A percentile compares a stretch with the other conserved stretches of the same genome.
Conservation (phyloP, 148 eudicot genomes). For the Camellia japonica region DNA sequence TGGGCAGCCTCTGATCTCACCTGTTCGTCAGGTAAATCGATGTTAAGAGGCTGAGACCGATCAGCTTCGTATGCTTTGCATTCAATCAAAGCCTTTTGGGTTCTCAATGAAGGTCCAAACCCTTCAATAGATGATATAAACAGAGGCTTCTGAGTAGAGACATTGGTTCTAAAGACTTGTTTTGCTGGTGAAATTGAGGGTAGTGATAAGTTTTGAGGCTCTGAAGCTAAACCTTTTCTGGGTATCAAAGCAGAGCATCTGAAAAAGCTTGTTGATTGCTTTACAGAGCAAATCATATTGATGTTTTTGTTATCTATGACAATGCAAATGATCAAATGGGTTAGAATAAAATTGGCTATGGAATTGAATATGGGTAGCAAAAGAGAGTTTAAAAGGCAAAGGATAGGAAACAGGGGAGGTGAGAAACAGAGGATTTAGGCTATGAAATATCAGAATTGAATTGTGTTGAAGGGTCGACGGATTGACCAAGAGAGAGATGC, state of each 20-base stretch:
- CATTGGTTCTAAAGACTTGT: neutral
- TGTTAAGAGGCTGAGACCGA: slow-evolving; percentile 32
- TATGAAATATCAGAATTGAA: neutral
- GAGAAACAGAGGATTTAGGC: neutral
- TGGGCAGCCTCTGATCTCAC: slow-evolving; percentile 33
- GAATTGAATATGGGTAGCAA: neutral
- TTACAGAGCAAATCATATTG: slow-evolving; percentile 17
- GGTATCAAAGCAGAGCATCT: neutral
- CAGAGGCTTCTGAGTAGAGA: slow-evolving; percentile 5
- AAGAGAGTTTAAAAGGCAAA: neutral
- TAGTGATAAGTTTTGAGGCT: neutral
- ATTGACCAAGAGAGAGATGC: neutral
- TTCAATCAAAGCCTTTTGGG: slow-evolving; percentile 9
- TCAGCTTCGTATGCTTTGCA: slow-evolving; percentile 64
- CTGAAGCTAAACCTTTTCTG: neutral
- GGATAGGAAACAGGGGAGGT: neutral
- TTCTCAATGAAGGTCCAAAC: neutral
- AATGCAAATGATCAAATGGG: neutral
- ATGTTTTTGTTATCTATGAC: neutral
- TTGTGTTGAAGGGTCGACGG: neutral
- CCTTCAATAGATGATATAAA: slow-evolving; percentile 8
- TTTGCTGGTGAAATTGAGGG: neutral
- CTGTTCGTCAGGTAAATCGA: slow-evolving; percentile 33
- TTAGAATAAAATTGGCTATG: neutral
- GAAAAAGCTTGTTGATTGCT: neutral